These are phyloP conservation scores for Patellifolia procumbens DNA, from an alignment of 179 eudicot genomes.

Conservation along the genomic window DNA sequence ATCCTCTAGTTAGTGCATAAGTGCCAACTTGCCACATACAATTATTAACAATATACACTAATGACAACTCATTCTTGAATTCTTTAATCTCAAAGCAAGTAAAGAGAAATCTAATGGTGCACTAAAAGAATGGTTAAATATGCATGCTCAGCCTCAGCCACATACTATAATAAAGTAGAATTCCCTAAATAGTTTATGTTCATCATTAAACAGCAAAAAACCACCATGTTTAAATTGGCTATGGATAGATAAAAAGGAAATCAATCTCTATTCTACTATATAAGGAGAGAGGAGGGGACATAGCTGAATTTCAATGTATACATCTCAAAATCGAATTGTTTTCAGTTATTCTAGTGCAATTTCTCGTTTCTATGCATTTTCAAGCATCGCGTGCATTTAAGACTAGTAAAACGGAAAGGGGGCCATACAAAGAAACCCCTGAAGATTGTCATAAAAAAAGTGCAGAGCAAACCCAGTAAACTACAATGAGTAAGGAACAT, in stretches of 20 bases:
- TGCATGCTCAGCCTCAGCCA: not conserved
- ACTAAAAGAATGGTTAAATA: not conserved
- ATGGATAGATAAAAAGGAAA: too few species aligned
- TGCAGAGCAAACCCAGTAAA: slow-evolving; percentile 10
- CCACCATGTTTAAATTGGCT: too few species aligned
- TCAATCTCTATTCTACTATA: too few species aligned
- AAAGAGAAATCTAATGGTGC: slow-evolving; percentile 1
- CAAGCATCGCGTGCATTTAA: too few species aligned
- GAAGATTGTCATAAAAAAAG: slow-evolving; percentile 8
- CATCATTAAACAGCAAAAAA: not conserved
- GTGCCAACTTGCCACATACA: not conserved
- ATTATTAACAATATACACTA: slow-evolving; percentile 5
- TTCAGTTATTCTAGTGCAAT: too few species aligned
- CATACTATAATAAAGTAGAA: not conserved
- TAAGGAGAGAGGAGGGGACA: too few species aligned
- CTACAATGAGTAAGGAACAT: not conserved
- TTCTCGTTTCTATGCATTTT: too few species aligned
- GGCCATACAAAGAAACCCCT: not conserved
- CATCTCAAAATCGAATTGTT: too few species aligned
- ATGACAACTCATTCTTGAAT: slow-evolving; percentile 11
- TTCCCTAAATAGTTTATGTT: not conserved
- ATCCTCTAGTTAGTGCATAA: slow-evolving; percentile 4
- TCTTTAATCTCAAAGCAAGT: not conserved
- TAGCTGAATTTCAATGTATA: too few species aligned
- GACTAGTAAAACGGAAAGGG: too few species aligned